Evolutionary conservation across 306 rosid species (phyloP).

Genomic region (Rosa rugosa): DNA sequence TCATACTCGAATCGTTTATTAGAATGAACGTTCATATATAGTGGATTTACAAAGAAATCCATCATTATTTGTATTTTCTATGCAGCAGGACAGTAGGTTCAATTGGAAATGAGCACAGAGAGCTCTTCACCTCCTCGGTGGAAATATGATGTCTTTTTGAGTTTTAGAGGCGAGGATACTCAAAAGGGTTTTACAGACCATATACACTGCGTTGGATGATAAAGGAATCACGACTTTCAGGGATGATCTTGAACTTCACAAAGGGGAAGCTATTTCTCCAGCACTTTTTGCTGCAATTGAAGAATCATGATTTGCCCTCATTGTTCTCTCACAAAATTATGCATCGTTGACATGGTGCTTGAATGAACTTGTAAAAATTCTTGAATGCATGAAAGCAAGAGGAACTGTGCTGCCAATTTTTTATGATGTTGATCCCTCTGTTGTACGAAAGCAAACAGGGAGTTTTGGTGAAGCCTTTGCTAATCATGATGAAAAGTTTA

Average conservation of each 20-base stretch:
- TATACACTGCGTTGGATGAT: background rate
- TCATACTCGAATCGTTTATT: no score
- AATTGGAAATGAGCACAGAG: no score
- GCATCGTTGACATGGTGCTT: constrained; percentile 23
- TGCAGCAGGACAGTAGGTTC: no score
- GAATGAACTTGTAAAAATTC: constrained; percentile 5
- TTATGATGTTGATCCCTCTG: background rate
- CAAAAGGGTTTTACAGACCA: background rate
- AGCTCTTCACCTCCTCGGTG: no score
- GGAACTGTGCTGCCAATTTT: background rate
- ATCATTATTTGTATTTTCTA: no score
- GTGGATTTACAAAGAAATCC: no score
- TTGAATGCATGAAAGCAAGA: background rate
- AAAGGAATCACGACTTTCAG: background rate
- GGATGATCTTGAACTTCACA: background rate
- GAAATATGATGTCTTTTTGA: no score
- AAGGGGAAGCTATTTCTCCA: background rate
- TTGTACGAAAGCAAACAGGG: background rate
- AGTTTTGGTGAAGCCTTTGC: background rate
- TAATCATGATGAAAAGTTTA: background rate
- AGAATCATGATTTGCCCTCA: background rate
- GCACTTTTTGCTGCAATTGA: background rate
- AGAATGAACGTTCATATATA: no score
- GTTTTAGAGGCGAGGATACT: background rate
- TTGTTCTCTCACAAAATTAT: constrained; percentile 12